Evolutionary conservation across 768 basidiomycete species (phyloP).

Genomic region (Serendipita sp.): DNA sequence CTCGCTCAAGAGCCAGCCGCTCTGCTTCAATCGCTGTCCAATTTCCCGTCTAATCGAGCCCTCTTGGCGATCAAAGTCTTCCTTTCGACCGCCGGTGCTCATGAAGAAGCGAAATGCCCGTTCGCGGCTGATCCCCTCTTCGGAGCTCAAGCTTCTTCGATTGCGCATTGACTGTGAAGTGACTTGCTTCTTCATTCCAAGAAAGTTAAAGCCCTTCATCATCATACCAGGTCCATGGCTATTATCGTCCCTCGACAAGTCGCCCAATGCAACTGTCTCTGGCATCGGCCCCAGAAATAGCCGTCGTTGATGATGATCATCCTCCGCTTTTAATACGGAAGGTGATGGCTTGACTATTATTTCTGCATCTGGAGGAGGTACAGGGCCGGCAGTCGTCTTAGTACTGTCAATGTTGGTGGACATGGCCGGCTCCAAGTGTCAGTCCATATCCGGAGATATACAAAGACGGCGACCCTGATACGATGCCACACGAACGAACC

Average conservation of each 20-base stretch:
- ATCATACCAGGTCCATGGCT: slow-evolving; percentile 17
- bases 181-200: slow-evolving; percentile 11
- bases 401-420: slow-evolving; percentile 5
- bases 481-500: too few species aligned
- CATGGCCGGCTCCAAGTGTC: too few species aligned
- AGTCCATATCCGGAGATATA: too few species aligned
- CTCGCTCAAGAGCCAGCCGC: slow-evolving; percentile 29
- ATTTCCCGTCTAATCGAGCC: slow-evolving; percentile 38
- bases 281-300: slow-evolving; percentile 68
- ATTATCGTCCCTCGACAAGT: slow-evolving; percentile 15
- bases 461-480: too few species aligned
- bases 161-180: slow-evolving; percentile 23
- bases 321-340: neutral
- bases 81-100: slow-evolving; percentile 41
- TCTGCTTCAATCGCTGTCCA: slow-evolving; percentile 43
- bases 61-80: slow-evolving; percentile 43
- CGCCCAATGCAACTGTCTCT: slow-evolving; percentile 31
- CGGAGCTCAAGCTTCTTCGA: slow-evolving; percentile 20
- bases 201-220: slow-evolving; percentile 13
- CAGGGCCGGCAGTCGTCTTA: slow-evolving; percentile 6
- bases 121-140: slow-evolving; percentile 29
- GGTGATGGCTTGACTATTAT: slow-evolving; percentile 6
- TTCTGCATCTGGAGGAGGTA: neutral
- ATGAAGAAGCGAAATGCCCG: slow-evolving; percentile 52
- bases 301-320: slow-evolving; percentile 22